These are phyloP conservation scores for Hanseniaspora pseudoguilliermondii DNA, from an alignment of 805 yeast genomes.

Conservation along the genomic window DNA sequence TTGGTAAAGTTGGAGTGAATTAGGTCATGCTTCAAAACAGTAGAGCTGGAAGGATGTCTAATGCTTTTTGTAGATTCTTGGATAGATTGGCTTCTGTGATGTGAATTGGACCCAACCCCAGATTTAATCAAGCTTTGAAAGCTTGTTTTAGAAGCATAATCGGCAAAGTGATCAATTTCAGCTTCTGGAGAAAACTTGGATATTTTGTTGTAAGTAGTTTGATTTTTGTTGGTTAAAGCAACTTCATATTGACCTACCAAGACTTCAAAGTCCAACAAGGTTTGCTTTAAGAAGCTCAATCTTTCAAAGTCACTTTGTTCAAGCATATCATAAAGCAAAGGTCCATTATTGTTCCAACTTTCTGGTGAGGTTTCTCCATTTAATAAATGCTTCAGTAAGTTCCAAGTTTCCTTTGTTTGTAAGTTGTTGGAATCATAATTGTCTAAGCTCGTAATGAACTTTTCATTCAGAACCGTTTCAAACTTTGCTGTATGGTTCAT, in stretches of 20 bases:
- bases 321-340: constrained; percentile 60
- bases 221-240: constrained; percentile 7
- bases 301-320: constrained; percentile 58
- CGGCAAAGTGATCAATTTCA: constrained; percentile 4
- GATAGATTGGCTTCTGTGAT: neutral
- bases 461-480: constrained; percentile 37
- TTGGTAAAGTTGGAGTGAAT: constrained; percentile 25
- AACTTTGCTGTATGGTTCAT: constrained; percentile 38
- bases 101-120: neutral
- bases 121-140: neutral
- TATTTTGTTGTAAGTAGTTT: constrained; percentile 37
- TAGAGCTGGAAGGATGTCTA: constrained; percentile 21
- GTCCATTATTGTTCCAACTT: constrained; percentile 66
- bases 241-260: constrained; percentile 7
- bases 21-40: constrained; percentile 25
- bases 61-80: neutral
- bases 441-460: constrained; percentile 40
- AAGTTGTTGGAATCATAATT: constrained; percentile 42
- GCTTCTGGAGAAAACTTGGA: constrained; percentile 38
- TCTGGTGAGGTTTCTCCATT: constrained; percentile 29
- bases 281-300: constrained; percentile 48
- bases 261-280: constrained; percentile 41
- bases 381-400: constrained; percentile 32
- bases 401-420: constrained; percentile 43
- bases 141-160: neutral